Evolutionary conservation across 495 filamentous ascomycete genomes (phyloP).

Genomic region (Rusavskia elegans): DNA sequence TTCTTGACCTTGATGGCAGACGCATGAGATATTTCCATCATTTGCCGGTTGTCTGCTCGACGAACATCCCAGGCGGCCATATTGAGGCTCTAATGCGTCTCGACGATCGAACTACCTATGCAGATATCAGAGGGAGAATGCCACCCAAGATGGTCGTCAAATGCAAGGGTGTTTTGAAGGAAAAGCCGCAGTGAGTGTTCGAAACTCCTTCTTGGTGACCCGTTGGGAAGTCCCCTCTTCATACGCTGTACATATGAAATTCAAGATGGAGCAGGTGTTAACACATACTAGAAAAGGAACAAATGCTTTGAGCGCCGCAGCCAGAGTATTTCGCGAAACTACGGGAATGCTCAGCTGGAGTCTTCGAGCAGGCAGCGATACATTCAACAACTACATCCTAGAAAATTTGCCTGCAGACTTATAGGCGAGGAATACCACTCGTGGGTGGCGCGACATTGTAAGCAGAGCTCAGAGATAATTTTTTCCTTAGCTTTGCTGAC

Average conservation of each 20-base stretch:
- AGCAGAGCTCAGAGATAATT: too few species aligned
- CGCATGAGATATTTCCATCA: background rate
- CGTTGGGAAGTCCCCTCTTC: too few species aligned
- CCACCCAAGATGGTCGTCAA: background rate
- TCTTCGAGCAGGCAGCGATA: background rate
- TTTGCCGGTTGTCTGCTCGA: background rate
- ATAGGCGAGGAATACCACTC: background rate
- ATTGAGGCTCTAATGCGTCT: background rate
- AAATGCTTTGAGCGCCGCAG: background rate
- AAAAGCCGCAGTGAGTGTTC: too few species aligned
- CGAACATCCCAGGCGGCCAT: background rate
- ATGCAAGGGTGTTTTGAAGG: background rate
- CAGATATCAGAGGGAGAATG: background rate
- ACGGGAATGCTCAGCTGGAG: constrained; percentile 1
- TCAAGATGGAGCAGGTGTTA: too few species aligned
- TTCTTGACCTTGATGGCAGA: background rate
- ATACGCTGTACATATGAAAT: too few species aligned
- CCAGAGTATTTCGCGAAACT: background rate
- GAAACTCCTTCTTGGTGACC: too few species aligned
- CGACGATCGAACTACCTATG: background rate
- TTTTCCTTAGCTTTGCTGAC: too few species aligned
- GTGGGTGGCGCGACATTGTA: background rate
- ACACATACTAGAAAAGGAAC: too few species aligned
- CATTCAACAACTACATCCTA: background rate
- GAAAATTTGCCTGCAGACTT: background rate